Evolutionary conservation across 2,329 filamentous ascomycete species (phyloP), one percentile per base, ranked within the genome.

Genomic region (Diaporthe sp.): DNA sequence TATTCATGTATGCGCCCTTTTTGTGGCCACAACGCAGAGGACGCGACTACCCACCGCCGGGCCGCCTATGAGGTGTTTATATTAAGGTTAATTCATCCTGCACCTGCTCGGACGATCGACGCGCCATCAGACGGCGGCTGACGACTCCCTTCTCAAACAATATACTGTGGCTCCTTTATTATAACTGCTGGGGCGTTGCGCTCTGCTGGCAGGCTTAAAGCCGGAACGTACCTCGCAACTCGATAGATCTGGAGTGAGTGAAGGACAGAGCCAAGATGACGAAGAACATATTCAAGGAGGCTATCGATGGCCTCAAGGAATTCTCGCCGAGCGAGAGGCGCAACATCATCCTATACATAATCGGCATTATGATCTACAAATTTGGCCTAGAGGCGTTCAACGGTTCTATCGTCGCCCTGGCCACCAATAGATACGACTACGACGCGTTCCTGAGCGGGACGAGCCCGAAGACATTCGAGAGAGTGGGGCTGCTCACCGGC

Each of bases 331-430:
- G 76, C 42, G 87, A 89, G 79, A 86, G 85, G 73, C 84, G 85
- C 70, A 87, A 87, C 75, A 85, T 87, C 65, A 80, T 82, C 62
- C 82, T 87, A 72, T 88, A 89, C 79, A 87, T 88, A 67, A 77
- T 81, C 10, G 87, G 87, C 8, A 88, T 89, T 75, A 88, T 88
- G 86, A 80, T 87, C 58, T 89, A 88, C 82, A 89, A 89, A 78
- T 88, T 89, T 75, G 87, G 86, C 37, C 83, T 88, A 17, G 87
- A 88, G 78, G 86, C 86, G 13, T 89, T 88, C 81, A 88, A 87
- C 78, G 87, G 87, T 1, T 88, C 87, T 44, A 84, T 89, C 77
- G 84, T 86, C 51, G 86, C 86, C 15, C 82, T 88, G 3, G 86
- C 87, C 15, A 88, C 86, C 5, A 88, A 88, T 77, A 83, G 87